Evolutionary conservation across 202 grass and related monocot genomes (phyloP).

Genomic region (Miscanthus sacchariflorus): DNA sequence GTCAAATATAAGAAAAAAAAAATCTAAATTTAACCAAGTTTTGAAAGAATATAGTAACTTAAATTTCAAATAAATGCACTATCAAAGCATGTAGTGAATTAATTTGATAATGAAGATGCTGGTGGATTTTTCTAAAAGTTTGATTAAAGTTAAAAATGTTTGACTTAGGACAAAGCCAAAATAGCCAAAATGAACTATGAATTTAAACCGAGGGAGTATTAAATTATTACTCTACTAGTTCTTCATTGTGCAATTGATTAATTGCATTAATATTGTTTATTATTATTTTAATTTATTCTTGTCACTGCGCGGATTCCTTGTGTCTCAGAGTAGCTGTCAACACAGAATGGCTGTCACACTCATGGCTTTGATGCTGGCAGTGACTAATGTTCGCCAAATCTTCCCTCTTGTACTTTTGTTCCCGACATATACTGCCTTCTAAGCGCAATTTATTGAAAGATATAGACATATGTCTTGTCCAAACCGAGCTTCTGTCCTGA

Average conservation of each 20-base stretch:
- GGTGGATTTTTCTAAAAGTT: too few relatives aligned
- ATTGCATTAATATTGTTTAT: not conserved
- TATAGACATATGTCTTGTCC: conserved; percentile 17
- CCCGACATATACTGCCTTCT: not conserved
- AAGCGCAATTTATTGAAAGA: not conserved
- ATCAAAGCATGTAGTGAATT: too few relatives aligned
- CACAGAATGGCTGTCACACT: not conserved
- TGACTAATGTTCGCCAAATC: conserved; percentile 36
- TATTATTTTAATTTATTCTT: not conserved
- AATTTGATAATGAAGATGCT: too few relatives aligned
- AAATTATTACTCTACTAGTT: not conserved
- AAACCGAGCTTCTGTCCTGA: conserved; percentile 25
- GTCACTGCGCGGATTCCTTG: not conserved
- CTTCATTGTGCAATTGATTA: conserved; percentile 3
- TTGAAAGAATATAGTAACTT: too few relatives aligned
- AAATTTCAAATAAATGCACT: too few relatives aligned
- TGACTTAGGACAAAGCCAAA: too few relatives aligned
- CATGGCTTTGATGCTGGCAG: conserved; percentile 10
- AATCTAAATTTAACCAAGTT: too few relatives aligned
- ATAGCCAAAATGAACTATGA: too few relatives aligned
- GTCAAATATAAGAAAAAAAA: too few relatives aligned
- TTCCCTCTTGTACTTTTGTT: conserved; percentile 28
- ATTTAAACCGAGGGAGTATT: not conserved
- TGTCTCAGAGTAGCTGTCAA: conserved; percentile 20
- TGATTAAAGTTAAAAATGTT: too few relatives aligned